Evolutionary conservation across 768 basidiomycete genomes (phyloP).

Genomic region (Agaricus subrufescens): DNA sequence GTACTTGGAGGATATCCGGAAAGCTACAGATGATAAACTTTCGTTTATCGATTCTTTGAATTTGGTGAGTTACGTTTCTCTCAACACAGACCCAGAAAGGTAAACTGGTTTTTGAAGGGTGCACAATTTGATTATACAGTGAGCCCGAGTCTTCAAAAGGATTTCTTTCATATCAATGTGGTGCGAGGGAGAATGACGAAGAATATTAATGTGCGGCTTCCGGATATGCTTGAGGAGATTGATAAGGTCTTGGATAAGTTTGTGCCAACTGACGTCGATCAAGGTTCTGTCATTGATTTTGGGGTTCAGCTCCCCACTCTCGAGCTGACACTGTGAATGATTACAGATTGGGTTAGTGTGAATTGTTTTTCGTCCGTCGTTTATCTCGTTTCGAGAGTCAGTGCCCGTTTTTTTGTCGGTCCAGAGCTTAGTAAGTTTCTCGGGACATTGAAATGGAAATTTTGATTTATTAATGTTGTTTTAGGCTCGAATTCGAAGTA

Average conservation of each 20-base stretch:
- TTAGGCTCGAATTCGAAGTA: too few species aligned
- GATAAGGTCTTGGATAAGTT: conserved; percentile 31
- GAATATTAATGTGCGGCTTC: conserved; percentile 27
- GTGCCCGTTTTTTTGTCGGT: conserved; percentile 13
- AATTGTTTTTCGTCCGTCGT: neutral
- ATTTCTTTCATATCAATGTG: conserved; percentile 33
- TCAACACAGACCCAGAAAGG: neutral
- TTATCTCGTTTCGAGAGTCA: conserved; percentile 17
- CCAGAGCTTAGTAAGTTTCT: too few species aligned
- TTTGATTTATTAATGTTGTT: too few species aligned
- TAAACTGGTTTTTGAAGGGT: conserved; percentile 12
- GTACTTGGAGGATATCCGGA: conserved; percentile 46
- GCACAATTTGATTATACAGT: conserved; percentile 31
- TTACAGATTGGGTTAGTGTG: conserved; percentile 7
- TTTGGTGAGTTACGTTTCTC: conserved; percentile 17
- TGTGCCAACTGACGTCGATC: neutral
- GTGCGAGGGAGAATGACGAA: conserved; percentile 30
- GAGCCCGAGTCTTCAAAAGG: conserved; percentile 22
- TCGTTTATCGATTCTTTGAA: conserved; percentile 22
- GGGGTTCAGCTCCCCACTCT: too few species aligned
- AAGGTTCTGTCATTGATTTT: neutral
- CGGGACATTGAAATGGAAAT: too few species aligned
- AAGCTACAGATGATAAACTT: conserved; percentile 25
- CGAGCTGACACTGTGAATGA: too few species aligned
- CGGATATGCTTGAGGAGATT: conserved; percentile 43